phyloP scores from a whole-genome alignment of 768 basidiomycete species.

The Mycena galopus region DNA sequence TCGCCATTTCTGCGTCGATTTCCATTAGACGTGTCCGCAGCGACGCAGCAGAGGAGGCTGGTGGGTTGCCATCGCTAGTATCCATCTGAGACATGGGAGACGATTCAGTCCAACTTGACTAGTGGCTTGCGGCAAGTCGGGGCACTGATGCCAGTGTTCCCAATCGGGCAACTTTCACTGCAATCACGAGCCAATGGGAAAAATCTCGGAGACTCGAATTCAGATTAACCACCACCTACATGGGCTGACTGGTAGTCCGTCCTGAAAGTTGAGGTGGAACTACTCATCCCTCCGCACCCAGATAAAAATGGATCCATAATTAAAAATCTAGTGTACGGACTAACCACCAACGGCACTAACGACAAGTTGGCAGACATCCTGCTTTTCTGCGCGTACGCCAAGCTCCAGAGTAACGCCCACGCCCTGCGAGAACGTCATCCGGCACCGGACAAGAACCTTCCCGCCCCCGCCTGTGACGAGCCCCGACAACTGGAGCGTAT shows the following conservation, averaged over 20 bases:
- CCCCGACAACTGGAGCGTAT: slow-evolving; percentile 95
- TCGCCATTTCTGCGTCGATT: slow-evolving; percentile 6
- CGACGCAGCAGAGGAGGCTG: background rate
- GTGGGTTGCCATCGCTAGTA: too few species aligned
- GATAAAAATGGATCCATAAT: background rate
- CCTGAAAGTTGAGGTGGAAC: too few species aligned
- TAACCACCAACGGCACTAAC: slow-evolving; percentile 89
- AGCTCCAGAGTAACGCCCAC: slow-evolving; percentile 95
- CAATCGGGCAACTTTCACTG: too few species aligned
- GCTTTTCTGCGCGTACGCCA: slow-evolving; percentile 91
- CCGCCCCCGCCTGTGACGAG: slow-evolving; percentile 92
- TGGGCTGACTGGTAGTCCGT: too few species aligned
- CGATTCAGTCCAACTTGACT: too few species aligned
- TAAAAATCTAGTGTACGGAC: background rate
- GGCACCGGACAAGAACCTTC: slow-evolving; percentile 93
- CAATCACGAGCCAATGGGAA: too few species aligned
- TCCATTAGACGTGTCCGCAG: slow-evolving; percentile 13
- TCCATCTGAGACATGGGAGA: too few species aligned
- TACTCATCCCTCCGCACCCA: too few species aligned
- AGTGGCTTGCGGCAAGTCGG: too few species aligned
- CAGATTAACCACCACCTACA: too few species aligned
- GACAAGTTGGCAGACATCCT: slow-evolving; percentile 87
- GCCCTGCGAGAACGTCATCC: slow-evolving; percentile 94
- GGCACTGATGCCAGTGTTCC: too few species aligned
- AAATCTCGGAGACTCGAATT: too few species aligned